Conservation (phyloP, 805 yeast species). For the Yarrowia sp. region DNA sequence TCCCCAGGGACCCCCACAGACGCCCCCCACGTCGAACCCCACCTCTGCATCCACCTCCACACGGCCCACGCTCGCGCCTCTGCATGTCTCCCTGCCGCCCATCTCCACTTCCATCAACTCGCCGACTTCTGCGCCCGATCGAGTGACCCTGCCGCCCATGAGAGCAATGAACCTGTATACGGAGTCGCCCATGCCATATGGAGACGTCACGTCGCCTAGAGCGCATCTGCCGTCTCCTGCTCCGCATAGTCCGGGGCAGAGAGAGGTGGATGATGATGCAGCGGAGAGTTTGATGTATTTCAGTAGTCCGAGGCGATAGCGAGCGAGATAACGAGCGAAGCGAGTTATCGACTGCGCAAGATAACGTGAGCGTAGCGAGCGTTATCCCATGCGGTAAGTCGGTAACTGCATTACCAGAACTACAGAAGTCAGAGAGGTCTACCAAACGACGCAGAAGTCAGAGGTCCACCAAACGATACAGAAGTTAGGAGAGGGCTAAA, state of each 20-base stretch:
- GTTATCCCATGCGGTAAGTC: no score
- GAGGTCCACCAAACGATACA: no score
- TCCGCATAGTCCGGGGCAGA: slow-evolving; percentile 4
- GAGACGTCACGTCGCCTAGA: slow-evolving; percentile 6
- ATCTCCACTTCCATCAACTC: slow-evolving; percentile 28
- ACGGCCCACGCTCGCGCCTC: slow-evolving; percentile 9
- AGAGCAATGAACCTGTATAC: background rate
- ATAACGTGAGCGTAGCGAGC: no score
- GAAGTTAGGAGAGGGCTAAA: no score
- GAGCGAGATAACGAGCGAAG: background rate
- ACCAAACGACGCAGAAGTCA: no score
- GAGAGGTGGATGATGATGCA: slow-evolving; percentile 17
- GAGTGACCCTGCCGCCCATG: slow-evolving; percentile 34
- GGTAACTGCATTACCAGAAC: no score
- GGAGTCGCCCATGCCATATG: background rate
- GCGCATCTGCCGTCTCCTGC: slow-evolving; percentile 22
- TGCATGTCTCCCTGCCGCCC: slow-evolving; percentile 20
- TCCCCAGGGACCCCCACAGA: slow-evolving; percentile 1
- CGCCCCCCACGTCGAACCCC: slow-evolving; percentile 4
- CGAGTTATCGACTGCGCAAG: no score
- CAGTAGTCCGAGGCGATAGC: slow-evolving; percentile 5
- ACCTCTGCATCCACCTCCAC: background rate
- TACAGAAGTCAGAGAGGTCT: no score
- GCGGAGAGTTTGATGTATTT: slow-evolving; percentile 26
- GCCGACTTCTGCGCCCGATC: slow-evolving; percentile 14